These are phyloP conservation scores for Aspergillus mulundensis DNA, from an alignment of 495 filamentous ascomycete genomes.

Conservation along the genomic window DNA sequence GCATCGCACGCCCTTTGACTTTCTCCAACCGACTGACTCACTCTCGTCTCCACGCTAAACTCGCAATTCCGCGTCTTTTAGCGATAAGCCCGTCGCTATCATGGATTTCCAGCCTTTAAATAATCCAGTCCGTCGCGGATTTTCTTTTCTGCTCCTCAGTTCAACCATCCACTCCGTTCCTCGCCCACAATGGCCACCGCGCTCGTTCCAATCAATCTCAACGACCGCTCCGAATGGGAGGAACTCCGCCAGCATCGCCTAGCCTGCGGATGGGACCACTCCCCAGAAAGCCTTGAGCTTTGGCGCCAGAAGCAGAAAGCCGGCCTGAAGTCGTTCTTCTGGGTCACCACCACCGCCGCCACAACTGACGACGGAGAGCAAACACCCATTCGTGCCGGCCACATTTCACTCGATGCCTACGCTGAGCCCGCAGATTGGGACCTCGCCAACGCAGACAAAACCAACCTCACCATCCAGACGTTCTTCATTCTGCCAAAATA, in stretches of 20 bases:
- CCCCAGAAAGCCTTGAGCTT: slow-evolving; percentile 3
- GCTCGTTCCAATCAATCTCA: slow-evolving; percentile 24
- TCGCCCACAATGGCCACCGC: background rate
- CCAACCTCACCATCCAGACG: slow-evolving; percentile 18
- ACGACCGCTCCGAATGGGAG: slow-evolving; percentile 13
- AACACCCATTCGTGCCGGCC: slow-evolving; percentile 16
- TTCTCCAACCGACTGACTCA: background rate
- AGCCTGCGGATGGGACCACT: slow-evolving; percentile 24
- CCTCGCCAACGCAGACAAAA: slow-evolving; percentile 16
- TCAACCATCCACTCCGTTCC: background rate
- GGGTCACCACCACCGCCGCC: slow-evolving; percentile 7
- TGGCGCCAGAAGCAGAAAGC: slow-evolving; percentile 20
- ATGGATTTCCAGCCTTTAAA: background rate
- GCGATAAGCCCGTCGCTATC: background rate
- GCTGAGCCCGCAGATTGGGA: slow-evolving; percentile 16
- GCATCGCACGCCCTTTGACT: background rate
- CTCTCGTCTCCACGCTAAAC: background rate
- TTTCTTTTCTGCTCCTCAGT: background rate
- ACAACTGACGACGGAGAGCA: background rate
- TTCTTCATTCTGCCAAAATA: slow-evolving; percentile 25
- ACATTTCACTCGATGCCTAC: slow-evolving; percentile 27
- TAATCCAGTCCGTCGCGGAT: background rate
- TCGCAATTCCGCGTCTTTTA: background rate
- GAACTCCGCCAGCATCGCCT: slow-evolving; percentile 25
- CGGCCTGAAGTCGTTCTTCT: slow-evolving; percentile 24